A percentile compares a stretch with the other conserved stretches of the same genome.
Evolutionary conservation across 805 yeast species (phyloP).

Genomic region (Candida silvicultrix): DNA sequence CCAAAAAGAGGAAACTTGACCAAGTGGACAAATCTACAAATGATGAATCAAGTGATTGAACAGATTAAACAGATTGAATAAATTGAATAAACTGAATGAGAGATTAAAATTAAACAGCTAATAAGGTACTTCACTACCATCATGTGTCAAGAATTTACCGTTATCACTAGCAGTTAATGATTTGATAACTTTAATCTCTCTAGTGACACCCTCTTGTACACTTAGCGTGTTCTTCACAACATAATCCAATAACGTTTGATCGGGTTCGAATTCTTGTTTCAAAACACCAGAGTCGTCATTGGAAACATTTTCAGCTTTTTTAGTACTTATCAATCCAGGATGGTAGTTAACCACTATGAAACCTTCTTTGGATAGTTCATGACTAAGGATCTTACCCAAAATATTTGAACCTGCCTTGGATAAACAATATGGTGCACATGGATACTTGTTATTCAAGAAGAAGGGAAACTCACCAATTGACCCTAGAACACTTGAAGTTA

Average conservation of each 20-base stretch:
- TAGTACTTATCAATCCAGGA: slow-evolving; percentile 23
- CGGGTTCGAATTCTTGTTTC: slow-evolving; percentile 8
- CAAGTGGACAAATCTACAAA: no score
- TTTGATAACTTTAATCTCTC: slow-evolving; percentile 11
- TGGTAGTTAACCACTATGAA: slow-evolving; percentile 23
- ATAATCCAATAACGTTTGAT: slow-evolving; percentile 8
- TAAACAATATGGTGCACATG: slow-evolving; percentile 26
- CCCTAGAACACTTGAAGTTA: slow-evolving; percentile 25
- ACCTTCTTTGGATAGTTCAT: slow-evolving; percentile 20
- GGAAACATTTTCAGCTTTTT: background rate
- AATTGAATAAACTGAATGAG: no score
- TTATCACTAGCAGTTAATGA: slow-evolving; percentile 7
- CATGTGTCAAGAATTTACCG: slow-evolving; percentile 17
- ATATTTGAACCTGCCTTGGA: slow-evolving; percentile 33
- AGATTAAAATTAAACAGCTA: slow-evolving; percentile 4
- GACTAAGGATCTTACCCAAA: slow-evolving; percentile 19
- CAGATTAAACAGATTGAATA: no score
- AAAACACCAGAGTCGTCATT: slow-evolving; percentile 7
- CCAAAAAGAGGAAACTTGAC: no score
- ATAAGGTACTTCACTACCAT: slow-evolving; percentile 11
- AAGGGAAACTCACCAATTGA: slow-evolving; percentile 19
- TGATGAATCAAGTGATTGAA: no score
- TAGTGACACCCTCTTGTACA: slow-evolving; percentile 12
- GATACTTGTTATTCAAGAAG: slow-evolving; percentile 10
- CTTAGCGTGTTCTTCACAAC: slow-evolving; percentile 5